These are phyloP conservation scores for Penicillium malachiteum DNA, from an alignment of 495 filamentous ascomycete species.

Conservation along the genomic window DNA sequence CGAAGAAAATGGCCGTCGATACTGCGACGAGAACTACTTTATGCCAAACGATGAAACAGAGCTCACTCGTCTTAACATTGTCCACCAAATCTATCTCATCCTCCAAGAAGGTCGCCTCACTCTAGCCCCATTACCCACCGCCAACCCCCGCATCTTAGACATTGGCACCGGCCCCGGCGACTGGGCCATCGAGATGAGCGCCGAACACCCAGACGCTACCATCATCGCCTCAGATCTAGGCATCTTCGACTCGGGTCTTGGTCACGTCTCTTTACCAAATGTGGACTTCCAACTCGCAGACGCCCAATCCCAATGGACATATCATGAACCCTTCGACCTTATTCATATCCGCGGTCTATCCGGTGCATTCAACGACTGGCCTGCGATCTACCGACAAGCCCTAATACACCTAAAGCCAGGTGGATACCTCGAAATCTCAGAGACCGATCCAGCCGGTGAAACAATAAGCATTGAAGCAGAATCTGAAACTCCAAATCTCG, in stretches of 20 bases:
- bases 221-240: slow-evolving; percentile 70
- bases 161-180: slow-evolving; percentile 69
- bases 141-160: slow-evolving; percentile 60
- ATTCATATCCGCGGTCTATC: slow-evolving; percentile 64
- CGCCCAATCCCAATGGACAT: slow-evolving; percentile 57
- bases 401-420: slow-evolving; percentile 60
- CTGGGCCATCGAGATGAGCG: slow-evolving; percentile 73
- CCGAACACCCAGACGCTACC: slow-evolving; percentile 59
- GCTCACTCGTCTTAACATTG: slow-evolving; percentile 66
- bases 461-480: slow-evolving; percentile 20
- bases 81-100: slow-evolving; percentile 64
- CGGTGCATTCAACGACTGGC: slow-evolving; percentile 65
- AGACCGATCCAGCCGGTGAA: slow-evolving; percentile 37
- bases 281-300: slow-evolving; percentile 71
- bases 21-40: slow-evolving; percentile 64
- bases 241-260: slow-evolving; percentile 41
- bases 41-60: slow-evolving; percentile 78
- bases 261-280: slow-evolving; percentile 58
- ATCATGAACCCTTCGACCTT: slow-evolving; percentile 60
- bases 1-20: slow-evolving; percentile 65
- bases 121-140: slow-evolving; percentile 51
- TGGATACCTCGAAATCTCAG: slow-evolving; percentile 61
- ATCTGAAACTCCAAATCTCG: slow-evolving; percentile 33
- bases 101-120: slow-evolving; percentile 60
- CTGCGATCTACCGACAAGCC: slow-evolving; percentile 57